These are phyloP conservation scores for Microcos paniculata DNA, from an alignment of 345 rosid genomes.

Conservation along the genomic window DNA sequence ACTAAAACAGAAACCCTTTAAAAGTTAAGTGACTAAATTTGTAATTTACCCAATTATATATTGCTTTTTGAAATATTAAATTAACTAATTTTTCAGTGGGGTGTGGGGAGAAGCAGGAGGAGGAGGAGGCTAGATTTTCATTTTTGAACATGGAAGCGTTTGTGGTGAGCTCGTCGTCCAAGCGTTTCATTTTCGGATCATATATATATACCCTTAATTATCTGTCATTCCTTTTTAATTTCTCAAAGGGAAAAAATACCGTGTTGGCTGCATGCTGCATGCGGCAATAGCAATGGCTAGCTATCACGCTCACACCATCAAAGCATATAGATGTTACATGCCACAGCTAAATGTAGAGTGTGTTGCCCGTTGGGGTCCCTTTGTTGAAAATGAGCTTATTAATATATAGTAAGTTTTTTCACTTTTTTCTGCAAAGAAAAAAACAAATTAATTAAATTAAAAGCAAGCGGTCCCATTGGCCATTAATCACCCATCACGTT, in stretches of 20 bases:
- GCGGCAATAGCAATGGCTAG: too few relatives aligned
- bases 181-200: slow-evolving; percentile 33
- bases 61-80: neutral
- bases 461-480: neutral
- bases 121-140: slow-evolving; percentile 3
- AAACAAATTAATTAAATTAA: neutral
- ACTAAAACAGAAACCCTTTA: too few relatives aligned
- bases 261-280: too few relatives aligned
- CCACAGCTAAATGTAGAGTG: neutral
- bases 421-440: neutral
- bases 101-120: neutral
- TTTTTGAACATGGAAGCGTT: neutral
- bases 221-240: too few relatives aligned
- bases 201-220: neutral
- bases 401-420: too few relatives aligned
- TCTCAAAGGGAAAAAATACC: too few relatives aligned
- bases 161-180: slow-evolving; percentile 33
- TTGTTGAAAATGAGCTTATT: neutral
- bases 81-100: neutral
- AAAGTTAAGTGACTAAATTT: too few relatives aligned
- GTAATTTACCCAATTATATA: too few relatives aligned
- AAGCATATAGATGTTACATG: neutral
- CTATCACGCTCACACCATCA: slow-evolving; percentile 7
- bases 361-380: neutral
- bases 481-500: neutral